Conservation (phyloP, 495 filamentous ascomycete genomes). For the Penicillium angulare region DNA sequence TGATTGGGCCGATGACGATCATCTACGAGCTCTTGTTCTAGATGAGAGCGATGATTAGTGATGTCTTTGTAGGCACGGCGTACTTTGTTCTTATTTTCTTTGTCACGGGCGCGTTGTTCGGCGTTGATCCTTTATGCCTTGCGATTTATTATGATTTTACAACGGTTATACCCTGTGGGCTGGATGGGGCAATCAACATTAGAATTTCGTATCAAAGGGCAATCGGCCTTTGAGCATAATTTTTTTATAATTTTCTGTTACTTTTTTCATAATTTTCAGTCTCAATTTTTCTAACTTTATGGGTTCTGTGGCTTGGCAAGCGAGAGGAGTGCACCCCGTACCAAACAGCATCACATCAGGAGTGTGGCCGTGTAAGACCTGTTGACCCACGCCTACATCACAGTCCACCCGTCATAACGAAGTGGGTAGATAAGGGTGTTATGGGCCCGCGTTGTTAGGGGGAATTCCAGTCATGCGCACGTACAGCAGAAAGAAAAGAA, state of each 20-base stretch:
- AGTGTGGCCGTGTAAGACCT: slow-evolving; percentile 17
- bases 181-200: no score
- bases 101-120: no score
- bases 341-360: background rate
- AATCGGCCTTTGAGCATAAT: no score
- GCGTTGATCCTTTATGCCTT: no score
- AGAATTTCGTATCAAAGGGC: no score
- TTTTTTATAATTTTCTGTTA: no score
- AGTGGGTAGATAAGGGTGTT: slow-evolving; percentile 4
- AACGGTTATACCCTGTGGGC: no score
- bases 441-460: background rate
- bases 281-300: no score
- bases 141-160: no score
- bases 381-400: slow-evolving; percentile 23
- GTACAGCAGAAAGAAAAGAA: background rate
- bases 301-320: no score
- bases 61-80: background rate
- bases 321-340: no score
- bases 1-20: slow-evolving; percentile 74
- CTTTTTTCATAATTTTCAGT: no score
- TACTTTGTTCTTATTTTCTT: background rate
- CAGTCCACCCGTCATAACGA: slow-evolving; percentile 18
- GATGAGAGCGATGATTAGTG: slow-evolving; percentile 62
- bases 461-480: background rate
- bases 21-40: slow-evolving; percentile 69